A percentile compares a stretch with the other conserved stretches of the same genome.
Evolutionary conservation across 495 filamentous ascomycete genomes (phyloP).

Genomic region (Xylaria curta): DNA sequence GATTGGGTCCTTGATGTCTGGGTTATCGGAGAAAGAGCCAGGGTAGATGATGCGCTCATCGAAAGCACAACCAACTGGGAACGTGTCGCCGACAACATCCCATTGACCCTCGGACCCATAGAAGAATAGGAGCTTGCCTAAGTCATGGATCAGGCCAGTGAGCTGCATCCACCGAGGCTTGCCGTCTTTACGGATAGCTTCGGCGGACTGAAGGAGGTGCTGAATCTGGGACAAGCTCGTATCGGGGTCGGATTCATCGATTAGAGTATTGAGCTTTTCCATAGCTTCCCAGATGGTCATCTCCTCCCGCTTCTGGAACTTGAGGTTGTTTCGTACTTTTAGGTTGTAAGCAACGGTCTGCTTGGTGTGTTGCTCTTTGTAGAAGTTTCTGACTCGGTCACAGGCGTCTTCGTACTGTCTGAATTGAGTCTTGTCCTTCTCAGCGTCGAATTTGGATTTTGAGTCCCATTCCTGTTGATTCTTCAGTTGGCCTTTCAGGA

Average conservation of each 20-base stretch:
- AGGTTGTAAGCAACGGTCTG: constrained; percentile 88
- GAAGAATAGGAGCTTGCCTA: constrained; percentile 88
- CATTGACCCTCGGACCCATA: constrained; percentile 83
- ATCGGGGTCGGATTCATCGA: constrained; percentile 90
- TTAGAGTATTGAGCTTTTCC: constrained; percentile 84
- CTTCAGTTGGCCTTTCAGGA: constrained; percentile 63
- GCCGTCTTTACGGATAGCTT: constrained; percentile 85
- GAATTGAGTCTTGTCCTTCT: constrained; percentile 84
- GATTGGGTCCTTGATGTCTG: constrained; percentile 67
- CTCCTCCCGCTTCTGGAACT: constrained; percentile 66
- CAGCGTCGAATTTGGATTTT: constrained; percentile 69
- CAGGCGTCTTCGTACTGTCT: constrained; percentile 79
- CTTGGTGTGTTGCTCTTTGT: constrained; percentile 82
- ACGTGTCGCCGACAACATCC: constrained; percentile 92
- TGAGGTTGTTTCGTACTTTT: constrained; percentile 72
- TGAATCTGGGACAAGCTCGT: constrained; percentile 82
- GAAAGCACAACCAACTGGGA: constrained; percentile 87
- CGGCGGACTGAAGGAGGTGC: constrained; percentile 83
- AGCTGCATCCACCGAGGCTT: constrained; percentile 95
- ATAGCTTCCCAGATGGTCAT: constrained; percentile 91
- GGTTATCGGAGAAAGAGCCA: constrained; percentile 74
- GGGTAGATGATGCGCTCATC: constrained; percentile 78
- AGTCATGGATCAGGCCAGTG: constrained; percentile 85
- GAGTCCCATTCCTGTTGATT: constrained; percentile 58
- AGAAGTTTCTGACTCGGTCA: constrained; percentile 82